phyloP scores from a whole-genome alignment of 768 basidiomycete species.

The Cyclocybe cylindracea region DNA sequence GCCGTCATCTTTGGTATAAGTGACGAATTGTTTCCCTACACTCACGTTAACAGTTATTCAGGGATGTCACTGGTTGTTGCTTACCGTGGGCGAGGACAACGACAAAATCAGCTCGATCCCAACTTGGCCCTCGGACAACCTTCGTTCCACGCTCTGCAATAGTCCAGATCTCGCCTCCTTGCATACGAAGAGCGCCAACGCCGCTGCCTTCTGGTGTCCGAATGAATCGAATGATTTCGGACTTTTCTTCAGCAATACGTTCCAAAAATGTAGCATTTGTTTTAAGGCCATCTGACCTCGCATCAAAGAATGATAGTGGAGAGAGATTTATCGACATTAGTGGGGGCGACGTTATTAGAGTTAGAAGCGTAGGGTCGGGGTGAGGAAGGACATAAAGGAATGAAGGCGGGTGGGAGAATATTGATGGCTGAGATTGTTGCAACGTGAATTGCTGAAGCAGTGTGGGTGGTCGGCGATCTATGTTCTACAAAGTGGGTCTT shows the following conservation, averaged over 20 bases:
- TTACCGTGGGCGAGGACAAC: conserved; percentile 72
- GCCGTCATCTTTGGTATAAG: conserved; percentile 51
- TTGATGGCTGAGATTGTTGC: conserved; percentile 57
- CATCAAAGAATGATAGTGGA: conserved; percentile 64
- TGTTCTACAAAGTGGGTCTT: conserved; percentile 54
- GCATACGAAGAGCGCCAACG: conserved; percentile 61
- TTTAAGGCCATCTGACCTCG: conserved; percentile 50
- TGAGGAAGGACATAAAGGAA: conserved; percentile 57
- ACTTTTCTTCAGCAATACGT: conserved; percentile 46
- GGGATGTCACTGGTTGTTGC: conserved; percentile 12
- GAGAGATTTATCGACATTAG: conserved; percentile 61
- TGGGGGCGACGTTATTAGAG: conserved; percentile 68
- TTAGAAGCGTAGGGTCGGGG: conserved; percentile 42
- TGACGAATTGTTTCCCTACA: conserved; percentile 56
- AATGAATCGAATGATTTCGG: conserved; percentile 60
- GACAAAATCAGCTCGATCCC: conserved; percentile 61
- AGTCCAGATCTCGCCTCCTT: conserved; percentile 68
- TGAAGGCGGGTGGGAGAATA: conserved; percentile 47
- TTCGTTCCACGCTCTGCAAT: conserved; percentile 47
- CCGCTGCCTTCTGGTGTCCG: conserved; percentile 81
- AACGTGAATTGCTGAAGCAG: conserved; percentile 75
- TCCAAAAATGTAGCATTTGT: conserved; percentile 41
- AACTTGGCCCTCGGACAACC: conserved; percentile 49
- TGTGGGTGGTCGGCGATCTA: conserved; percentile 87
- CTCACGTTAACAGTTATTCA: conserved; percentile 4